Evolutionary conservation across 2,329 filamentous ascomycete species (phyloP), one percentile per base, ranked within the genome.

Genomic region (Xylaria sp.): DNA sequence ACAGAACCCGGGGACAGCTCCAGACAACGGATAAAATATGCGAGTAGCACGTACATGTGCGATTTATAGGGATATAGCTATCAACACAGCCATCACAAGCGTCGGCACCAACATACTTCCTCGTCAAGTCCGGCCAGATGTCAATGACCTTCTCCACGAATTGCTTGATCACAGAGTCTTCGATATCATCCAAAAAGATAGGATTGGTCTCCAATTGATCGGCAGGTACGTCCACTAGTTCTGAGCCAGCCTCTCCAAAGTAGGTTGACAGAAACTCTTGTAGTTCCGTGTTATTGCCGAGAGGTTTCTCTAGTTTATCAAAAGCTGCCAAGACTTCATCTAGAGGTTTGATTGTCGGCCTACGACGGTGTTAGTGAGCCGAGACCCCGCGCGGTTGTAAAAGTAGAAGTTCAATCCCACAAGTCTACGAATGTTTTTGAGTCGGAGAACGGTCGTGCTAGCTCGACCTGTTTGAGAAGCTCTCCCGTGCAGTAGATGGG

Each of bases 391-490:
- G n/a, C 17, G 21, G 35, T 11, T 15, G 6, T 21, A 33, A 19
- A 14, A 55, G 5, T 49, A 12, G 15, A 7, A 6, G 6, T 28
- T n/a, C 7, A 19, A 21, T 76, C 79, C 77, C 77, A 87, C 85
- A 89, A 86, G 72, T 91, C 88, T 45, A 90, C 88, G 72, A 89
- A 90, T 0, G 87, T 89, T 80, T 90, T 91, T 63, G 87, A 90
- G 76, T 90, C 88, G 14, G 79, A 76, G 67, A 90, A 90, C 0
- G 87, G 87, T 23, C 78, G 79, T 2, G 88, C 88, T 9, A 90
- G 78, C 76, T 90, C 82, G 50, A 91, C 83, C 65, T 86, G 80
- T 63, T 82, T 79, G 2, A 91, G 79, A 12, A 90, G 80, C 0
- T 89, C 84, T 50, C 88, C 88, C 66, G 87, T 82, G 72, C 88